Evolutionary conservation across 768 basidiomycete genomes (phyloP).

Genomic region (Phanerochaete carnosa): DNA sequence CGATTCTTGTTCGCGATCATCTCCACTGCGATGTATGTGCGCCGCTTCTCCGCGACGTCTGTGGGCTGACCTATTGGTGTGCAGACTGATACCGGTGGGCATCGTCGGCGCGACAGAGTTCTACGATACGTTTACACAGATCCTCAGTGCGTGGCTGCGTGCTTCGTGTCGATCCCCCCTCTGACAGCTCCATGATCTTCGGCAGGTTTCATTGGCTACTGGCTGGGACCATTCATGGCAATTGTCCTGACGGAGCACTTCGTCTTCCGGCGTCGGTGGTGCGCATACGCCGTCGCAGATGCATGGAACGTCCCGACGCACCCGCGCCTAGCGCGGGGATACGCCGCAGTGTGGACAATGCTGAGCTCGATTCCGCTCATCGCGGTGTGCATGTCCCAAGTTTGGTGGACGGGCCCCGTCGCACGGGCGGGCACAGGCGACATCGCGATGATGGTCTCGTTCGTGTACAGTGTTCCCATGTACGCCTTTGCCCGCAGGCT

Average conservation of each 20-base stretch:
- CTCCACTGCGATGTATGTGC: slow-evolving; percentile 41
- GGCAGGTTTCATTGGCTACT: slow-evolving; percentile 46
- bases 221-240: slow-evolving; percentile 34
- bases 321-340: slow-evolving; percentile 36
- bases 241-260: slow-evolving; percentile 43
- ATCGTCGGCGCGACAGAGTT: slow-evolving; percentile 44
- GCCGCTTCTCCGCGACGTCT: background rate
- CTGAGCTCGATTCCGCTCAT: slow-evolving; percentile 33
- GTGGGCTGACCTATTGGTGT: background rate
- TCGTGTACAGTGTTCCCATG: slow-evolving; percentile 15
- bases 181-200: background rate
- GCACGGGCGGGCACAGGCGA: slow-evolving; percentile 44
- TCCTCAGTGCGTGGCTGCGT: slow-evolving; percentile 30
- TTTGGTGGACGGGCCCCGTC: slow-evolving; percentile 50
- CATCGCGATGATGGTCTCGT: slow-evolving; percentile 36
- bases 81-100: slow-evolving; percentile 42
- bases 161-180: background rate
- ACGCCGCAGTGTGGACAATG: slow-evolving; percentile 39
- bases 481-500: slow-evolving; percentile 16
- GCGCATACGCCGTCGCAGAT: slow-evolving; percentile 30
- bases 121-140: slow-evolving; percentile 42
- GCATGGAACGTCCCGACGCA: slow-evolving; percentile 36
- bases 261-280: slow-evolving; percentile 37
- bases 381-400: slow-evolving; percentile 48
- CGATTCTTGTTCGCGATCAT: slow-evolving; percentile 44